Evolutionary conservation across 441 rosid genomes (phyloP), one percentile per base, ranked within the genome.

Genomic region (Populus hybrid): DNA sequence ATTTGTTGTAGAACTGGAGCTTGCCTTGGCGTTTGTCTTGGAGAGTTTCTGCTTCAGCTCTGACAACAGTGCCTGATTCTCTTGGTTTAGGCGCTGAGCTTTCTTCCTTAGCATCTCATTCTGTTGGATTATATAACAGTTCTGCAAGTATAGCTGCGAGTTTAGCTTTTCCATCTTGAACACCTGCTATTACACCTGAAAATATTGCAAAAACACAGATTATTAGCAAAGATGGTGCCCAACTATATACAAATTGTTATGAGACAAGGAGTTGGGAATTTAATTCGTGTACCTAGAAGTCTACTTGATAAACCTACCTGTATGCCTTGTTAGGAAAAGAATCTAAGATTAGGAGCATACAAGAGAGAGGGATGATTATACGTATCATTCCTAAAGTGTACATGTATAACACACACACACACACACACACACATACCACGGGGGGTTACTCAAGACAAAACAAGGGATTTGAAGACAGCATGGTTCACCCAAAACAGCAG

Each of bases 31-130:
- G 75, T 59, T 76, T 35, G 67, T 35, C 36, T 59, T 66, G 28
- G 85, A 71, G 36, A 78, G 82, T 72, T 78, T 84, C 80, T 82
- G 79, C 76, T 81, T 77, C 61, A 84, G 79, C 82, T 83, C 81
- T 10, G 82, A 75, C 57, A 82, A 69, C 6, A 85, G 81, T 21
- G 84, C 85, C 81, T 86, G 83, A 71, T 89, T 86, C 81, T 86
- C 88, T 78, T 78, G 82, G 75, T 81, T 79, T 46, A 87, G 86
- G 75, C 70, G 81, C 28, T 85, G 82, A 38, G 88, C 89, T 74
- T 79, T 86, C 77, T 73, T 84, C 88, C 87, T 75, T 23, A 85
- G 84, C 82, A 75, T 82, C 88, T 86, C 86, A 42, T 86, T 87
- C 80, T 89, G 85, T 53, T 82, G 80, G 69, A 82, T 74, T 23